phyloP scores from a whole-genome alignment of 768 basidiomycete genomes.

The Suillus weaverae region DNA sequence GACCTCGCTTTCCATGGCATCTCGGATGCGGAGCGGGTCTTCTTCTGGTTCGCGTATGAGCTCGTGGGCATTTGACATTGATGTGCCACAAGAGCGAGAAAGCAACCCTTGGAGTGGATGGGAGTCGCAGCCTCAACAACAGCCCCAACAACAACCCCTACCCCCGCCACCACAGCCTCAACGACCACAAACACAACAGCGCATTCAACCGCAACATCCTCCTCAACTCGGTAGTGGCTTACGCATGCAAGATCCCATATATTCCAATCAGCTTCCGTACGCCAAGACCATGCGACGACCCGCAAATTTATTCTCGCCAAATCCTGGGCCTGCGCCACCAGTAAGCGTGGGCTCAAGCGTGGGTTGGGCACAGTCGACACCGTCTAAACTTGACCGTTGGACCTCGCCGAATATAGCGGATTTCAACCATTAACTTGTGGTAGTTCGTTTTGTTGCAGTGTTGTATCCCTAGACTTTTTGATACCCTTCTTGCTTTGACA shows the following conservation, averaged over 20 bases:
- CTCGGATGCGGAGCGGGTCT: constrained; percentile 29
- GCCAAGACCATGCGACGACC: constrained; percentile 39
- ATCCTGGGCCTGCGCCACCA: constrained; percentile 35
- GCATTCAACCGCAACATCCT: constrained; percentile 19
- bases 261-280: constrained; percentile 1
- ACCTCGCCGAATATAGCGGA: background rate
- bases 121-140: constrained; percentile 17
- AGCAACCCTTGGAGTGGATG: constrained; percentile 24
- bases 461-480: constrained; percentile 11
- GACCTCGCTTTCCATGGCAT: constrained; percentile 19
- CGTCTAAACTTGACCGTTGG: constrained; percentile 3
- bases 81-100: constrained; percentile 24
- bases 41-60: constrained; percentile 21
- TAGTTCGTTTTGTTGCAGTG: background rate
- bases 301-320: constrained; percentile 51
- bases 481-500: constrained; percentile 10
- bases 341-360: constrained; percentile 32
- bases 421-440: constrained; percentile 1
- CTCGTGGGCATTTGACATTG: constrained; percentile 33
- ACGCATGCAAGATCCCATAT: constrained; percentile 47
- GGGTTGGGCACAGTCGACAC: constrained; percentile 1
- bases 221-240: constrained; percentile 43
- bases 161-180: constrained; percentile 24
- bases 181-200: constrained; percentile 32
- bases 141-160: constrained; percentile 6